Evolutionary conservation across 768 basidiomycete genomes (phyloP), one percentile per base, ranked within the genome.

Genomic region (Sarcomyxa edulis): DNA sequence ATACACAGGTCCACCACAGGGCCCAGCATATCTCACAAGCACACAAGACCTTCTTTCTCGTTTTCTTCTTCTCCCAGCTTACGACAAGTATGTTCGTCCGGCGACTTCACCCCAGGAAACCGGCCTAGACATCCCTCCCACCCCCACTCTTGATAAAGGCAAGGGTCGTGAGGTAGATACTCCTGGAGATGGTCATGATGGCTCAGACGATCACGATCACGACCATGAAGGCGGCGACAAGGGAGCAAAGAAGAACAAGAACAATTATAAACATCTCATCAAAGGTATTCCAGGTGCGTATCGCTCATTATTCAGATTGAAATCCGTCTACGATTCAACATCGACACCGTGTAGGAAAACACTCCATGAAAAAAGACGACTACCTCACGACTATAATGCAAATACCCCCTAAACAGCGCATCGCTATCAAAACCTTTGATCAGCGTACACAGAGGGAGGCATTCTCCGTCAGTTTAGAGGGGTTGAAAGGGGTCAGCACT

Each of bases 11-110:
- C 61, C 53, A 7, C 34, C 60, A 47, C 62, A 58, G 16, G 69
- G 69, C 34, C 60, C 63, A 26, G 71, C 68, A 19, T 67, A 74
- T 56, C 72, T 90, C 35, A 58, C 70, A 27, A 85, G 86, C 61
- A 88, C 88, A 1, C 77, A 90, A 52, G 87, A 90, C 61, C 77
- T 90, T 36, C 69, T 90, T 40, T 66, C 74, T 31, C 79, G 81
- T 44, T 85, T 90, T 50, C 66, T 74, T 35, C 75, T 90, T 20
- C 70, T 79, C 35, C 49, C 78, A 7, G 78, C 84, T n/a, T 90
- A 90, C 55, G 81, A 88, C 64, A 84, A 80, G 52, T 83, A 89
- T 51, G 87, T 89, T 35, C 71, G 80, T n/a, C 72, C 77, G 8
- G 61, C 65, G 51, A 53, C 62, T 27, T 41, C 56, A 24, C 61